phyloP scores from a whole-genome alignment of 805 yeast genomes.

The Suhomyces sp. region DNA sequence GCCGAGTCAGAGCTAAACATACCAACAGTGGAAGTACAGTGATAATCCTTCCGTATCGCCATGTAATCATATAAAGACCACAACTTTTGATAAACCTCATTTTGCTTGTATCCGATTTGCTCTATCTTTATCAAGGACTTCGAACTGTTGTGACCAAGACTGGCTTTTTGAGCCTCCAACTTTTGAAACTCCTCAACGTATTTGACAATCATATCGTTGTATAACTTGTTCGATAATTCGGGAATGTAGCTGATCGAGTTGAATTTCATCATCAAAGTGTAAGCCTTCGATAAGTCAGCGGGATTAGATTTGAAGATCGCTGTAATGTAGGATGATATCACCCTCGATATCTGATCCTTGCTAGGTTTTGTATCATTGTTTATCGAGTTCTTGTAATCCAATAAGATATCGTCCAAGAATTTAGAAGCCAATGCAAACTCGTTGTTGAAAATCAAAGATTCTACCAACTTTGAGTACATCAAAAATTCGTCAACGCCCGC shows the following conservation, averaged over 20 bases:
- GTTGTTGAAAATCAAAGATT: constrained; percentile 50
- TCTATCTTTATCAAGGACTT: not conserved
- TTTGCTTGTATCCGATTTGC: not conserved
- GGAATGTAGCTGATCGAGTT: constrained; percentile 32
- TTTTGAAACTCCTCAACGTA: constrained; percentile 20
- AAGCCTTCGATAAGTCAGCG: constrained; percentile 20
- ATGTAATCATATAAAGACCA: constrained; percentile 35
- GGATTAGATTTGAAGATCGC: constrained; percentile 5
- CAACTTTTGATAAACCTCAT: constrained; percentile 11
- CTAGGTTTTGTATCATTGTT: constrained; percentile 10
- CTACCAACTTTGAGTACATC: constrained; percentile 51
- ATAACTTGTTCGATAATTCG: constrained; percentile 29
- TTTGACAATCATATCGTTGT: constrained; percentile 29
- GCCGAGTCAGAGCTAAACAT: not conserved
- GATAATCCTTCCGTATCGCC: constrained; percentile 37
- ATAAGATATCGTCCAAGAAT: constrained; percentile 53
- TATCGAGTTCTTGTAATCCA: constrained; percentile 37
- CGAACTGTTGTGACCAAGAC: not conserved
- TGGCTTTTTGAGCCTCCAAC: constrained; percentile 11
- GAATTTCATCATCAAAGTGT: constrained; percentile 26
- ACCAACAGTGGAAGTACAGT: constrained; percentile 9
- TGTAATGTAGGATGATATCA: constrained; percentile 42
- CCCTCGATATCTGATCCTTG: constrained; percentile 31
- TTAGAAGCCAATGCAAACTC: constrained; percentile 51
- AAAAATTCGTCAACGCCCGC: constrained; percentile 34